Base-by-base conservation (phyloP, 2,329 filamentous ascomycete genomes). In the Paecilomyces fulvus region DNA sequence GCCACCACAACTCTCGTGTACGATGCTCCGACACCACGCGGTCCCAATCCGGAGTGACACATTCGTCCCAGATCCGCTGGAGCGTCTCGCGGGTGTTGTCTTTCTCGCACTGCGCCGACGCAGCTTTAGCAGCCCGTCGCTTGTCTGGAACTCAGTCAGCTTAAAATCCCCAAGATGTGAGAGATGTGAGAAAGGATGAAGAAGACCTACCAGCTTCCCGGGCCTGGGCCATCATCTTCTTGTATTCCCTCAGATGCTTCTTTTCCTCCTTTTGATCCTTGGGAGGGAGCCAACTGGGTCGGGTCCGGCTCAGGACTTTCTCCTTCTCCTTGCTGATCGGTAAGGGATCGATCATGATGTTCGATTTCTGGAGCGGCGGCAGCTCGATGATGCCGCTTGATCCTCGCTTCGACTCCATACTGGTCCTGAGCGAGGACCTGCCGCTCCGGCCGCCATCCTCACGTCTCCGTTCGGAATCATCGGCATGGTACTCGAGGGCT, bases 191-290 rank as follows among this genome's bases (percentile, higher is more conserved):
- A 51, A 25, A 14, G 30, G 17, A 20, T 49, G 20, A 9, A 30
- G 25, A 20, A 23, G 51, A 66, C 77, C 63, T 70, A 80, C 80
- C 79, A 56, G 79, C 76, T 73, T 85, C 83, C 46, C 80, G 76
- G 28, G 83, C 80, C 49, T 79, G 74, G n/a, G 79, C 79, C 81
- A 86, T 83, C 82, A 86, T 86, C 63, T 76, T 77, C 71, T 85
- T 81, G 66, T 84, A 86, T 64, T 86, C 80, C 67, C 83, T 91
- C 62, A 99, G 70, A 72, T 99, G 94, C 63, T 86, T 87, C 69
- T 84, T 89, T 75, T 99, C 94, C 72, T 99, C 94, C 55, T 88
- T 88, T 1, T 90, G 92, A 62, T 94, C 86, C 73, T 82, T 85
- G 8, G 83, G 83, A 20, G 83, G 85, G 54, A 84, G 76, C 85